Base-by-base conservation (phyloP, 306 rosid genomes). In the Rosa lucieae region DNA sequence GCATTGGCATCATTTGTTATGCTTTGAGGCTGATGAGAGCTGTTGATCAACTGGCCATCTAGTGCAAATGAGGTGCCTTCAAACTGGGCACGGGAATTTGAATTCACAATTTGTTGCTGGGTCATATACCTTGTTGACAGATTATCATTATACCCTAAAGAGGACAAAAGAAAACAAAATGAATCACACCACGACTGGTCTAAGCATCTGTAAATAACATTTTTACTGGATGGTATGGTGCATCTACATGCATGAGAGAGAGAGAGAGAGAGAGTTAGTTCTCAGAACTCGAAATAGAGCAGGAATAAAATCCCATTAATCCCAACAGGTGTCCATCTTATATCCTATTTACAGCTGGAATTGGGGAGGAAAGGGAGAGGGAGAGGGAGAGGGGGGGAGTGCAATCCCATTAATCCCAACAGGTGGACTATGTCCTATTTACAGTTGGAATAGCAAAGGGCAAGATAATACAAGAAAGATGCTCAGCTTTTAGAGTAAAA, bases 91-190 rank as follows among this genome's bases (percentile, higher is more conserved):
- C 86, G 92, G 80, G 96, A 78, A 79, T 80, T 81, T 82, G 97
- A 72, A 85, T 86, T 90, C 71, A 78, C 58, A 23, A 87, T 83
- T 82, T 83, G 85, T 65, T 85, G 74, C 80, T 89, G 94, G 83
- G 77, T 80, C 73, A 88, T 71, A 75, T 85, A 96, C 82, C 93
- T 86, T 63, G 90, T 58, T 56, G 86, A 85, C 80, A 82, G 49
- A 78, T 40, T 73, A 75, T 88, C 92, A 48, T 77, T 75, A 81
- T 91, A 93, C 52, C 97, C 99, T 93, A 87, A 66, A 75, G 51
- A 20, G 23, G 21, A 48, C 58, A 67, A 68, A 69, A 74, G 62
- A 55, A 53, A 58, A 61, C 29, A 79, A 11, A 76, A 63, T 66
- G 37, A 61, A 65, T 52, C 76, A 59, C 13, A 72, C 17, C 44